Evolutionary conservation across 1,284 basidiomycete species (phyloP), one percentile per base, ranked within the genome.

Genomic region (Hemileia vastatrix): DNA sequence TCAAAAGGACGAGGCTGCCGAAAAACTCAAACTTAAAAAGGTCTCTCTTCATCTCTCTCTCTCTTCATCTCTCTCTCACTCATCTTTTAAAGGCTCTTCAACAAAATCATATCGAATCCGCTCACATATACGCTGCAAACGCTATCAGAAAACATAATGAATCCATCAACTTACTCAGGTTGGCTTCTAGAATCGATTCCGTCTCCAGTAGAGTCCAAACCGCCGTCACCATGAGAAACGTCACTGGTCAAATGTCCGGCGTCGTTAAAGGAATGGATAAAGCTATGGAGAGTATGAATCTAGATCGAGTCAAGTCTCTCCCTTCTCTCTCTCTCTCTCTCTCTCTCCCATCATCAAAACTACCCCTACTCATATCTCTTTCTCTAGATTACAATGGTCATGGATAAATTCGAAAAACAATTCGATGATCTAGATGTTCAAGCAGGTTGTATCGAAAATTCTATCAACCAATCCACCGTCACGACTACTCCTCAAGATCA

Each of bases 141-240:
- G 90, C 95, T 49, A 99, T 99, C 73, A 83, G 95, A 59, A 99
- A 99, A 83, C 97, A 98, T 83, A 91, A 84, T 67, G 95, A 99
- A 77, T 80, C 86, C 0, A 80, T 99, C 67, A 98, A 97, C 76
- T 80, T 96, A 4, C 82, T 96, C 6, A 82, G 91, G 48, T 79
- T 96, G 27, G 84, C 87, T 0, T 91, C 88, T 71, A 82, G 95
- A 32, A 91, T 98, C 76, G 95, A 99, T 75, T 93, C 95, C 4
- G 95, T 98, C 3, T 88, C 92, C 1, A 93, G 89, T 71, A 80
- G 95, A 23, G 94, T 99, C 0, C 94, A 99, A 79, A 98, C 95
- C n/a, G 95, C 95, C 0, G 93, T 98, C 45, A 96, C 94, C 58
- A 97, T 99, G 91, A 84, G 91, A 55, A 77, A 88, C 76, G 85